Evolutionary conservation across 1,284 basidiomycete species (phyloP), one percentile per base, ranked within the genome.

Genomic region (Cutaneotrichosporon curvatum): DNA sequence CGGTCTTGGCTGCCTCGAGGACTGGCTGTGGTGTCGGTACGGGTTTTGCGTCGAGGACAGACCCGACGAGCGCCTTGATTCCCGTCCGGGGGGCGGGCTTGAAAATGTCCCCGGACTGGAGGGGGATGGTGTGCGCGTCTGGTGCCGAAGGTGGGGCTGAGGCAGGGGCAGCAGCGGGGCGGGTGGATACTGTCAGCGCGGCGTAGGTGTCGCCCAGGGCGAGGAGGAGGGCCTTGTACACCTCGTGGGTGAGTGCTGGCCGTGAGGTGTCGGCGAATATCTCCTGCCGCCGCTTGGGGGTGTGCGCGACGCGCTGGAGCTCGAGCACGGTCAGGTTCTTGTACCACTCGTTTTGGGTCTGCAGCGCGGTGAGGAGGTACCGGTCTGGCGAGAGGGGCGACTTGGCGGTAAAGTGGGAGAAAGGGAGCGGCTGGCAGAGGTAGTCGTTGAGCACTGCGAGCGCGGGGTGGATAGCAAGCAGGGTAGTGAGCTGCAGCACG

Each of bases 311-410:
- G 21, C 65, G 57, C 18, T 66, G 53, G 2, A 70, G 55, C 54
- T 70, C 68, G 55, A 68, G 61, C n/a, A 67, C 38, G 1, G 68
- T 70, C 55, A 67, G 65, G 52, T 63, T 63, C 9, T 63, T 39
- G 48, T 62, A 58, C 37, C 66, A 66, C 4, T 48, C 37, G 37
- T 67, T 56, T 33, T 58, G 49, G 15, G 58, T 57, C 36, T 57
- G 46, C 10, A 70, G 51, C 10, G 63, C 66, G 2, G 57, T 57
- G 23, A 67, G 52, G 11, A 70, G 55, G 35, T 67, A 66, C 45
- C 55, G 44, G 31, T 70, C 62, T 0, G 59, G 56, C 11, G 46
- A 48, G 12, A 68, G 48, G 3, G 63, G 62, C n/a, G 59, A 60
- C 47, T 59, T 63, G 15, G 45, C 40, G 12, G 61, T 60, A 40